Conservation (phyloP, 2,329 filamentous ascomycete genomes). For the Neoscytalidium dimidiatum region DNA sequence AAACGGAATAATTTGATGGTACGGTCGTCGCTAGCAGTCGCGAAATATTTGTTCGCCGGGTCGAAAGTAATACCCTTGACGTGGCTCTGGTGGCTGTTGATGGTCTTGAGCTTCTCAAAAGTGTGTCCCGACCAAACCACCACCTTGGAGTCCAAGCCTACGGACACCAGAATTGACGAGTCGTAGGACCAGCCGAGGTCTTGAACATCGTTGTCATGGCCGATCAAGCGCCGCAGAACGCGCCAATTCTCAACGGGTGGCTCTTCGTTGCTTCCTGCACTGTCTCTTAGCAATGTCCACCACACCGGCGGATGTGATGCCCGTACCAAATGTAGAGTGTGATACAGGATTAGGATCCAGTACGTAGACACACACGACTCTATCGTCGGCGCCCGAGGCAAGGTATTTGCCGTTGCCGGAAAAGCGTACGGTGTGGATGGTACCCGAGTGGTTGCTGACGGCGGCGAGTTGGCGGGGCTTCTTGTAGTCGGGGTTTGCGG, state of each 20-base stretch:
- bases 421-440: constrained; percentile 95
- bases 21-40: constrained; percentile 94
- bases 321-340: constrained; percentile 74
- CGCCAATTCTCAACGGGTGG: constrained; percentile 98
- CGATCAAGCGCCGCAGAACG: constrained; percentile 87
- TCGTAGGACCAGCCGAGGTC: constrained; percentile 97
- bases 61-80: constrained; percentile 99
- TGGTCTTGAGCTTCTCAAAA: constrained; percentile 94
- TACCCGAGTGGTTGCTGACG: constrained; percentile 97
- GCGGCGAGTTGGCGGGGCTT: constrained; percentile 92
- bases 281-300: constrained; percentile 20
- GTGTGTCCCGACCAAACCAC: constrained; percentile 98
- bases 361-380: constrained; percentile 96
- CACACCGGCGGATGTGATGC: not conserved
- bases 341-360: constrained; percentile 80
- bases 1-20: constrained; percentile 97
- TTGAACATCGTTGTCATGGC: constrained; percentile 98
- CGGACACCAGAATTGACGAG: constrained; percentile 92
- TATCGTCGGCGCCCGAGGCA: constrained; percentile 96
- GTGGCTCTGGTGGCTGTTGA: constrained; percentile 92
- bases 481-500: constrained; percentile 68
- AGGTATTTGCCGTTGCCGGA: constrained; percentile 94
- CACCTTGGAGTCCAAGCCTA: constrained; percentile 95
- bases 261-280: constrained; percentile 75
- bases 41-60: constrained; percentile 98